Evolutionary conservation across 2,329 filamentous ascomycete genomes (phyloP), one percentile per base, ranked within the genome.

Genomic region (Tolypocladium cylindrosporum): DNA sequence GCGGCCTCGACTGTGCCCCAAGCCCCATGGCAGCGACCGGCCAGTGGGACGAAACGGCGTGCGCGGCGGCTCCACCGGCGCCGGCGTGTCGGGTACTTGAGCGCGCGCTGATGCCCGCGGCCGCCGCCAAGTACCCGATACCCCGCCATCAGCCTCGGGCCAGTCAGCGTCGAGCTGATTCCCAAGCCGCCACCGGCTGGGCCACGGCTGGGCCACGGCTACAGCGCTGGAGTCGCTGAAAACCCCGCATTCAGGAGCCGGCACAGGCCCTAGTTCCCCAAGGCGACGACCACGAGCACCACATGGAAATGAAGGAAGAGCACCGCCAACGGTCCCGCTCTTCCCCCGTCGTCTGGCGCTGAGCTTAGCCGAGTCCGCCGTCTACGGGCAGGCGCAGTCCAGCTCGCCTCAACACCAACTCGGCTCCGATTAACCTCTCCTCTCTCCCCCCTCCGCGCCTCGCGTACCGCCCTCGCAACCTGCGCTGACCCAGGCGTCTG

Each of bases 101-200:
- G 13, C 27, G 11, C 21, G 21, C 43, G 43, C 43, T 27, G 45
- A 48, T 6, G 45, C 24, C 19, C 45, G 45, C 45, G 45, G 45
- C 45, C 27, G 45, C 45, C 24, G 45, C 24, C 13, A n/a, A 10
- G 58, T 43, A 57, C 55, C 16, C 31, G 31, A 37, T 60, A 58
- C 61, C 52, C 56, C 42, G 58, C 55, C 57, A 27, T 45, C 55
- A 31, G 31, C 60, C 57, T 54, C 56, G 54, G 58, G 59, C 61
- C 60, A 61, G 45, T 61, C 59, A 63, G 42, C 55, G 41, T 50
- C 51, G 39, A 54, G 55, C 54, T 57, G 60, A 58, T 55, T 27
- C 50, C 45, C 27, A 21, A 3, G 37, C 14, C 21, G 27, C 37
- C 55, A 27, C 48, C 48, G 27, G 50, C 51, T 24, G 51, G 10